phyloP scores from a whole-genome alignment of 1,284 basidiomycete genomes.

The Sphaerobolus stellatus region DNA sequence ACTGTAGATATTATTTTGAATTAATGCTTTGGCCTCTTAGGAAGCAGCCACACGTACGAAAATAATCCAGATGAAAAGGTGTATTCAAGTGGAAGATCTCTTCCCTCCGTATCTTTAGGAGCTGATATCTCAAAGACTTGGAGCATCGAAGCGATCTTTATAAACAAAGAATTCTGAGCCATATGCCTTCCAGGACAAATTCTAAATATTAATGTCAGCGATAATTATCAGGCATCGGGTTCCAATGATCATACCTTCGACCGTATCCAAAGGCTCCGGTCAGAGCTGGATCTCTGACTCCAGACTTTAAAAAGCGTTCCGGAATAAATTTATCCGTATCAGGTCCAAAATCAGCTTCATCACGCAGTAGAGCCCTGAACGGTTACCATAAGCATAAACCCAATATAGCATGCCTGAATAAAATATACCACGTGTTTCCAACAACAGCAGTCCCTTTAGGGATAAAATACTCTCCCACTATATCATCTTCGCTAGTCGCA shows the following conservation, averaged over 20 bases:
- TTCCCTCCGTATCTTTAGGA: background rate
- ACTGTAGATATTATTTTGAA: too few species aligned
- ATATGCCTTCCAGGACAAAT: slow-evolving; percentile 31
- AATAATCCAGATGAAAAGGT: background rate
- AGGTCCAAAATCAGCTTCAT: slow-evolving; percentile 16
- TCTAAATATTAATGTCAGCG: slow-evolving; percentile 9
- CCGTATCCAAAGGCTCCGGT: slow-evolving; percentile 9
- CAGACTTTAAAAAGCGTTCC: slow-evolving; percentile 11
- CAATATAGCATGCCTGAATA: too few species aligned
- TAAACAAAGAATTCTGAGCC: slow-evolving; percentile 31
- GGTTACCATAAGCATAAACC: too few species aligned
- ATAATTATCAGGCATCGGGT: background rate
- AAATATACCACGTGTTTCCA: background rate
- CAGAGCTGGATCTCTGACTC: slow-evolving; percentile 1
- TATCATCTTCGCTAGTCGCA: slow-evolving; percentile 3
- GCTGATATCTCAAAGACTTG: too few species aligned
- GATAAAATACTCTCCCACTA: background rate
- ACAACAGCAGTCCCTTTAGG: background rate
- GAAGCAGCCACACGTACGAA: background rate
- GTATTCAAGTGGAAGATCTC: background rate
- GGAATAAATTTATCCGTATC: slow-evolving; percentile 13
- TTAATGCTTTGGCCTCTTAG: too few species aligned
- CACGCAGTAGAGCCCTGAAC: slow-evolving; percentile 29
- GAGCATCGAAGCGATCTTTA: slow-evolving; percentile 28
- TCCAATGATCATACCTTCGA: too few species aligned